Base-by-base conservation (phyloP, 129 eudicot species). In the Sambucus nigra region DNA sequence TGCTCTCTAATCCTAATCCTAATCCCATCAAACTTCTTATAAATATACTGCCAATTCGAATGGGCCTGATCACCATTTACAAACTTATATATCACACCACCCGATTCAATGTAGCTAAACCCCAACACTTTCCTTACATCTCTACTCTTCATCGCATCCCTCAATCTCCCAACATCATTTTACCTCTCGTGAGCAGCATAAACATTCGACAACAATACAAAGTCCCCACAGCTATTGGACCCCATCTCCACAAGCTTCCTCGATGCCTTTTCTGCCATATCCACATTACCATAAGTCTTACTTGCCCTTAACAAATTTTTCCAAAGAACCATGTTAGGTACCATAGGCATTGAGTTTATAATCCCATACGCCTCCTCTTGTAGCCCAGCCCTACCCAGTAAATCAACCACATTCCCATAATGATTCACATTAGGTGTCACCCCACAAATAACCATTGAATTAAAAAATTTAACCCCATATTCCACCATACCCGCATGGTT, bases 401-500 rank as follows among this genome's bases (percentile, higher is more conserved):
- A 66, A 65, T 88, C 97, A 60, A 88, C 97, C 56, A 88, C 76
- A 15, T 74, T 69, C 39, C 97, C 94, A 45, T 88, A 88, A 67
- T 88, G 97, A 69, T 88, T 88, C 56, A 88, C 72, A 39, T 73
- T 88, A 39, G 65, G 77, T 49, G 48, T 59, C 70, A 88, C 76
- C n/a, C 64, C 70, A 21, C 57, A 26, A 55, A 40, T 46, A 3
- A 26, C 59, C 92, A 88, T 84, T 2, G 54, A 47, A 16, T 81
- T 75, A 46, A 80, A 84, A 48, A 88, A 56, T 26, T 48, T 61
- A 58, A 74, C 57, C 29, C 97, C 97, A 6, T 80, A 78, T 24
- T 88, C 85, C 10, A 88, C 91, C 92, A 84, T 53, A 1, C 97
- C 97, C 0, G 87, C 77, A 57, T 88, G 97, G 57, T 84, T 88